phyloP scores from a whole-genome alignment of 805 yeast species.

The Sugiyamaella smithiae region DNA sequence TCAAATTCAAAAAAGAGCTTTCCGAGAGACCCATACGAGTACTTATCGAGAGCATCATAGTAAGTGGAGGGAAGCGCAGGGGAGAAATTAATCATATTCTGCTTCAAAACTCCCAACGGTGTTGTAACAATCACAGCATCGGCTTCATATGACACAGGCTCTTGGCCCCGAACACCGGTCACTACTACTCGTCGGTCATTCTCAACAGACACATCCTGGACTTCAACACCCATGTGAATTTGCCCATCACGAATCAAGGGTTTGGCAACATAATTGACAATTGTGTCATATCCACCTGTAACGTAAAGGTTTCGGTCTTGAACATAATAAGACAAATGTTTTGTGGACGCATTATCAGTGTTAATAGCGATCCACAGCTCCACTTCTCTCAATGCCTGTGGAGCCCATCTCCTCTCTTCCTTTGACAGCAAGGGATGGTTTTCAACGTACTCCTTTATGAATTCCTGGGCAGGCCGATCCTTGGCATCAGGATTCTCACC shows the following conservation, averaged over 20 bases:
- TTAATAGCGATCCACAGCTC: constrained; percentile 23
- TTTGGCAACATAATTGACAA: constrained; percentile 21
- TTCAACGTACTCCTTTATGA: constrained; percentile 24
- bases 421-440: constrained; percentile 21
- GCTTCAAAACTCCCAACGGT: constrained; percentile 32
- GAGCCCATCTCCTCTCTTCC: constrained; percentile 25
- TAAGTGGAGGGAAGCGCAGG: constrained; percentile 26
- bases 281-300: constrained; percentile 25
- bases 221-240: constrained; percentile 21
- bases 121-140: constrained; percentile 32
- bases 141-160: constrained; percentile 18
- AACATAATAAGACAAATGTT: constrained; percentile 20
- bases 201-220: constrained; percentile 13
- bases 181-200: constrained; percentile 4
- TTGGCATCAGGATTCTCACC: constrained; percentile 23
- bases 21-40: constrained; percentile 30
- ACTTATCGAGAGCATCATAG: constrained; percentile 21
- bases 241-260: constrained; percentile 21
- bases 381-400: constrained; percentile 23
- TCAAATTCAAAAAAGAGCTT: constrained; percentile 32
- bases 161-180: constrained; percentile 1
- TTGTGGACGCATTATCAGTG: constrained; percentile 20
- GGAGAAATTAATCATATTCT: constrained; percentile 21
- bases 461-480: constrained; percentile 26
- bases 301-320: constrained; percentile 24